Evolutionary conservation across 176 grass and related monocot genomes (phyloP).

Genomic region (Rhynchospora tenuis): DNA sequence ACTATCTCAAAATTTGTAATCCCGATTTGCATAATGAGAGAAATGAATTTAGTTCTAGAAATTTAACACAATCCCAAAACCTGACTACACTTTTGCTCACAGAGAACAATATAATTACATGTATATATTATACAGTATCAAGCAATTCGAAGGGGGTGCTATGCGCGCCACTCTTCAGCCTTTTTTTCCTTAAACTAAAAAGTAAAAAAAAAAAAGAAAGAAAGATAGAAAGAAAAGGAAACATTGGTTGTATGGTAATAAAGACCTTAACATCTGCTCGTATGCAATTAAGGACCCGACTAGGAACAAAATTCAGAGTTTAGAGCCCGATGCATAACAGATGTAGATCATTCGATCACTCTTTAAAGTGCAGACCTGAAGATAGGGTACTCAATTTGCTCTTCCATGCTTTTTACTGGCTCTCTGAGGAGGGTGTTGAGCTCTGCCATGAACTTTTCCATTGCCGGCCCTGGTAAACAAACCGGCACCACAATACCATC

Average conservation of each 20-base stretch:
- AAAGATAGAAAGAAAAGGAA: not conserved
- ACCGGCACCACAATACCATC: slow-evolving; percentile 50
- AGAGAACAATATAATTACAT: slow-evolving; percentile 7
- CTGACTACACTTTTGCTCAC: not conserved
- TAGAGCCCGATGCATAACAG: not conserved
- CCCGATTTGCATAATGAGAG: not conserved
- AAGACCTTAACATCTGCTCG: not conserved
- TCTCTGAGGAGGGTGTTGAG: slow-evolving; percentile 37
- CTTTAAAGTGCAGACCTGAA: slow-evolving; percentile 54
- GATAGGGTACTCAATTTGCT: not conserved
- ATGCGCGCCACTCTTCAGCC: not conserved
- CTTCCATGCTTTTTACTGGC: not conserved
- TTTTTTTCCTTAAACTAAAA: not conserved
- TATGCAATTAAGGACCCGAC: not conserved
- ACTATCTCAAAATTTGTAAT: not conserved
- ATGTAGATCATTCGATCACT: not conserved
- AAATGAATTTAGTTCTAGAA: not conserved
- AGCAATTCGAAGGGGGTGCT: not conserved
- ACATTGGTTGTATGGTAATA: not conserved
- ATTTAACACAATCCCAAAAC: not conserved
- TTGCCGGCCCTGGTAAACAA: slow-evolving; percentile 57
- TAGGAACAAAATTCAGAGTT: not conserved
- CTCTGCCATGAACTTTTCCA: slow-evolving; percentile 53
- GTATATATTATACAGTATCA: not conserved
- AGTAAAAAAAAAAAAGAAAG: too few species aligned